Evolutionary conservation across 805 yeast genomes (phyloP), one percentile per base, ranked within the genome.

Genomic region (Saturnispora serradocipensis): DNA sequence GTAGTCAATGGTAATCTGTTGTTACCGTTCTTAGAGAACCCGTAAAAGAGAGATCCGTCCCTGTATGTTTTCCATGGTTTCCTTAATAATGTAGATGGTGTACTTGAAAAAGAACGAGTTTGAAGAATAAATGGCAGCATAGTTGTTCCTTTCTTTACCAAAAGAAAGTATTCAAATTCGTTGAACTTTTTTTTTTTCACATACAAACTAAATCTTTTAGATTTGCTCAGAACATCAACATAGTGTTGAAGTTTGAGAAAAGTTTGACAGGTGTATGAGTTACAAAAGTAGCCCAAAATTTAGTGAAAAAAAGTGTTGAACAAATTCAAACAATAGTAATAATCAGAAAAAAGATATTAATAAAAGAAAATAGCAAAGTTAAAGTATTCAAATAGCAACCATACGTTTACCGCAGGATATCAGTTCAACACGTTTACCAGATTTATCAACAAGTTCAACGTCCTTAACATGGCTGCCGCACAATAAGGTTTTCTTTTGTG

Each of bases 41-140:
- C 97, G 64, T 89, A 89, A 73, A 86, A 89, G 20, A 87, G 74
- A 42, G 87, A 80, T 16, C 96, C 95, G 60, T 88, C 93, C 59
- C 78, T 79, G 67, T 76, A 86, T 38, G 84, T 84, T 62, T 86
- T 85, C 97, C 97, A 89, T 42, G 97, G 97, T 58, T 95, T 78
- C 55, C 84, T 79, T 53, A 90, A 76, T 48, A 71, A 72, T 24
- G 76, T 40, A 4, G 57, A 34, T 4, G 58, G 42, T 11, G 59
- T 48, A 1, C 49, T 27, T 16, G 54, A 55, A 42, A 55, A 55
- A 3, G 35, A 18, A 39, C 58, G 50, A 5, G 49, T 27, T 16
- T 48, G 49, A 5, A 24, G 25, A 13, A 15, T 38, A 6, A 20
- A 16, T 38, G 42, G 13, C 22, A 38, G 8, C 35, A 22, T 27